phyloP scores from a whole-genome alignment of 352 stramenopile genomes.

The Phytophthora sansomeana region DNA sequence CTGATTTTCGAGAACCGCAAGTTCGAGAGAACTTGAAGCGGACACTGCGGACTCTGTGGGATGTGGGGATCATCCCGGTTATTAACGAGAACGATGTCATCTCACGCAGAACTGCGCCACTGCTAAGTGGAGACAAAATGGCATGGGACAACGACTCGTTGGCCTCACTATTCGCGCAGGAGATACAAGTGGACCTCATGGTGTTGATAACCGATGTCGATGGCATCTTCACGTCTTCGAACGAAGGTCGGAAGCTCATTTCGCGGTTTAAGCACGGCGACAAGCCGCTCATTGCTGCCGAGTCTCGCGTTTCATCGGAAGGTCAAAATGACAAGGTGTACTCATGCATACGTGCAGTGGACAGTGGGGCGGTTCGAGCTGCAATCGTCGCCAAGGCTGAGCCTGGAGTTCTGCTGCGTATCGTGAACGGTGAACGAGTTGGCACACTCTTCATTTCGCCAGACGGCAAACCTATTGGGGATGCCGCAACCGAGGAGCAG shows the following conservation, averaged over 20 bases:
- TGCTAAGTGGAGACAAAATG: constrained; percentile 69
- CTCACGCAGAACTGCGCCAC: constrained; percentile 63
- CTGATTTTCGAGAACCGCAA: constrained; percentile 72
- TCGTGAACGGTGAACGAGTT: constrained; percentile 56
- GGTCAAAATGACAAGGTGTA: not conserved
- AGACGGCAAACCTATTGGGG: not conserved
- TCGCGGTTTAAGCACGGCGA: constrained; percentile 56
- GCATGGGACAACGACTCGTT: constrained; percentile 90
- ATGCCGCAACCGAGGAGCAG: not conserved
- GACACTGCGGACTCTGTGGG: constrained; percentile 68
- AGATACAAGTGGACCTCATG: constrained; percentile 79
- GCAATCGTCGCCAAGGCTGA: constrained; percentile 56
- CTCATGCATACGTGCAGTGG: too few relatives aligned
- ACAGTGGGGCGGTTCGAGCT: too few relatives aligned
- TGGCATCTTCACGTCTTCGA: constrained; percentile 55
- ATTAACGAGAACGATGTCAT: constrained; percentile 92
- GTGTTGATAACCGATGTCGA: constrained; percentile 82
- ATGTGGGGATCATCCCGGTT: constrained; percentile 86
- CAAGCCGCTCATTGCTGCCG: constrained; percentile 50
- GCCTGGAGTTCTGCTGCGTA: constrained; percentile 49
- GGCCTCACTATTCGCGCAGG: constrained; percentile 75
- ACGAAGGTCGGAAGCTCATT: constrained; percentile 41
- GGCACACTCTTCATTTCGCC: constrained; percentile 30
- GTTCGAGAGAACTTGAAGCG: constrained; percentile 74
- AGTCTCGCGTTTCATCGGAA: constrained; percentile 52